Evolutionary conservation across 2,329 filamentous ascomycete genomes (phyloP).

Genomic region (Botrytis paeoniae): DNA sequence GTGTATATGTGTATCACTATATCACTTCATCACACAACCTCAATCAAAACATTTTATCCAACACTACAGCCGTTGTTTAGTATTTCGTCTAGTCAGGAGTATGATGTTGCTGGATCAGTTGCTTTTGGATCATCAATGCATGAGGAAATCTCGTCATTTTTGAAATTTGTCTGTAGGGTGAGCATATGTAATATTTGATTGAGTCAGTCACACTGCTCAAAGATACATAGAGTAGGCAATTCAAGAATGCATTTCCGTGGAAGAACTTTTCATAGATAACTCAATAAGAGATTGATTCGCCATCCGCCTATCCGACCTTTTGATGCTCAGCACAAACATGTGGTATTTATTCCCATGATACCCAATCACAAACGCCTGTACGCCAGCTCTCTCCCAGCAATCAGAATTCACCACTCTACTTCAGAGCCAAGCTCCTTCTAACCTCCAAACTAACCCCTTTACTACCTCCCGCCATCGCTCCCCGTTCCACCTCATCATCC

Average conservation of each 20-base stretch:
- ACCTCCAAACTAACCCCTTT: not conserved
- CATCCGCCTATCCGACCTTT: not conserved
- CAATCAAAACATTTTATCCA: not conserved
- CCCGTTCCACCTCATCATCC: slow-evolving; percentile 35
- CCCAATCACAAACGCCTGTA: not conserved
- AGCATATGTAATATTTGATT: not conserved
- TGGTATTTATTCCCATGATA: not conserved
- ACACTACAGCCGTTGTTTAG: not conserved
- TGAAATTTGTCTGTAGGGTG: not conserved
- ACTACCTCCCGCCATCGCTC: slow-evolving; percentile 20
- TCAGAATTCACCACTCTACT: not conserved
- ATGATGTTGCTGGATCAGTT: not conserved
- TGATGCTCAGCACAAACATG: not conserved
- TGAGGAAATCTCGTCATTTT: not conserved
- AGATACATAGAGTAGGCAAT: not conserved
- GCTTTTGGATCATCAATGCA: not conserved
- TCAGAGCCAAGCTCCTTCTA: not conserved
- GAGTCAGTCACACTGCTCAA: not conserved
- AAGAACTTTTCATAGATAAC: not conserved
- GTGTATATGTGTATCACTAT: not conserved
- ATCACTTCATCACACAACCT: not conserved
- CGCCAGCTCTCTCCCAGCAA: not conserved
- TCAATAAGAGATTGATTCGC: not conserved
- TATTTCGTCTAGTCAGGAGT: not conserved
- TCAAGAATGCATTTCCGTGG: not conserved